Conservation (phyloP, 495 filamentous ascomycete genomes). For the Podospora pseudoanserina region DNA sequence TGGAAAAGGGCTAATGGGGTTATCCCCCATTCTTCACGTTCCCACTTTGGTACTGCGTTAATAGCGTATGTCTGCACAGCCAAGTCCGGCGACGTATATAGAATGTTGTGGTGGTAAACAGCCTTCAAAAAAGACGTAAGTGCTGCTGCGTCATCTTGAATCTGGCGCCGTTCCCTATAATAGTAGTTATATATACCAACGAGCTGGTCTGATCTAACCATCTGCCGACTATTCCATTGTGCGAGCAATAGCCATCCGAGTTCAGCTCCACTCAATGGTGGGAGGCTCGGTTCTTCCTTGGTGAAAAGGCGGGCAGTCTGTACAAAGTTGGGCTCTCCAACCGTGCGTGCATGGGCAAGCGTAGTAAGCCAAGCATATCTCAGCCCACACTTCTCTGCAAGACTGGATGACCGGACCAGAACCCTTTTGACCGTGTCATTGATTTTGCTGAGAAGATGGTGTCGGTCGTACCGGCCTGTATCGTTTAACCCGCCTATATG, state of each 20-base stretch:
- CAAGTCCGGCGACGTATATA: background rate
- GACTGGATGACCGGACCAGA: background rate
- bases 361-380: constrained; percentile 30
- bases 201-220: constrained; percentile 8
- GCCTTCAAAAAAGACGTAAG: constrained; percentile 27
- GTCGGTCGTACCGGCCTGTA: background rate
- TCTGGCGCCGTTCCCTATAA: background rate
- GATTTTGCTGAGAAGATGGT: background rate
- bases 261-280: constrained; percentile 16
- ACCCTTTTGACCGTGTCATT: background rate
- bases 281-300: background rate
- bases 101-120: background rate
- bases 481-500: no score
- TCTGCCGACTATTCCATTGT: constrained; percentile 31
- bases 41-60: background rate
- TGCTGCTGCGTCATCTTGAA: constrained; percentile 6
- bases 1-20: background rate
- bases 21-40: background rate
- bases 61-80: background rate
- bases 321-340: constrained; percentile 21
- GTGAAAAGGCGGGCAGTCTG: constrained; percentile 13
- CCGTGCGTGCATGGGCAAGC: constrained; percentile 25
- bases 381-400: constrained; percentile 2
- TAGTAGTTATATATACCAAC: background rate
- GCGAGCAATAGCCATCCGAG: constrained; percentile 26